These are phyloP conservation scores for Vickermania ingenoplastis DNA, from an alignment of 208 protist genomes.

Conservation along the genomic window DNA sequence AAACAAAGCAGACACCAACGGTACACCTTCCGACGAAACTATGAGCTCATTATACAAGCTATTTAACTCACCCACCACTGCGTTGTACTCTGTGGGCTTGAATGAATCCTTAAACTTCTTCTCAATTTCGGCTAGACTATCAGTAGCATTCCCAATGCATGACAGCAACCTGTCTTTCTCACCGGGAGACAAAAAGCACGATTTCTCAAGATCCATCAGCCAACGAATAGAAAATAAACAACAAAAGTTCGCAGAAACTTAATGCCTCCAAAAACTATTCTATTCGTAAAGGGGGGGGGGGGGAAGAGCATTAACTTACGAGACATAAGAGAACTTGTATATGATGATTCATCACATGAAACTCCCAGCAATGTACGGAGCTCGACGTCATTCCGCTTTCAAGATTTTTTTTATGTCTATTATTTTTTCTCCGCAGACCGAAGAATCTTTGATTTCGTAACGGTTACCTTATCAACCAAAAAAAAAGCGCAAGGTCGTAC, in stretches of 20 bases:
- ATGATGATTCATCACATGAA: neutral
- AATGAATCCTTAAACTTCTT: slow-evolving; percentile 49
- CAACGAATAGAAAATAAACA: neutral
- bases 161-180: neutral
- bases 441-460: too few relatives aligned
- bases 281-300: too few relatives aligned
- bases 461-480: too few relatives aligned
- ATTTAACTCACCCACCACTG: slow-evolving; percentile 24
- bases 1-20: slow-evolving; percentile 40
- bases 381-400: too few relatives aligned
- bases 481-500: too few relatives aligned
- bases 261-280: neutral
- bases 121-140: slow-evolving; percentile 12
- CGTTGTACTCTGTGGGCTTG: slow-evolving; percentile 21
- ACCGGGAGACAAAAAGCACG: neutral
- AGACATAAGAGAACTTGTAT: neutral
- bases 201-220: neutral
- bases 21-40: slow-evolving; percentile 28
- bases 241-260: slow-evolving; percentile 5
- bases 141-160: neutral
- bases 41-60: slow-evolving; percentile 31
- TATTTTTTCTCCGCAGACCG: neutral
- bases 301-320: neutral
- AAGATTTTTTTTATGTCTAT: neutral
- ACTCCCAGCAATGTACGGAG: neutral